These are phyloP conservation scores for Croton laevigatus DNA, from an alignment of 441 rosid genomes.

Conservation along the genomic window DNA sequence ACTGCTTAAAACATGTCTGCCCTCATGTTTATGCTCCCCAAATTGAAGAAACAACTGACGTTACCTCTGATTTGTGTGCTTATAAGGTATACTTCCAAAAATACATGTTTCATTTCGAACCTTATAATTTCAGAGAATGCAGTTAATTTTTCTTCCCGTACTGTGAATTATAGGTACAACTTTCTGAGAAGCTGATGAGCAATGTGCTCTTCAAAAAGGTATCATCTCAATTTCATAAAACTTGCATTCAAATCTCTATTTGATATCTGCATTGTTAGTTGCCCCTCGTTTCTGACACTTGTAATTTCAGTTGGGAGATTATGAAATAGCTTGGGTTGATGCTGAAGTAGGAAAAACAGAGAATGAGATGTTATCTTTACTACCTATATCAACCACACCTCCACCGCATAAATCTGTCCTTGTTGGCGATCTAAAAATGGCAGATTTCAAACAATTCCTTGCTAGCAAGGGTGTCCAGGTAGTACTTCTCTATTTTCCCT, in stretches of 20 bases:
- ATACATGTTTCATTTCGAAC: constrained; percentile 7
- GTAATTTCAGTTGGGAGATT: constrained; percentile 73
- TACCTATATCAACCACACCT: constrained; percentile 57
- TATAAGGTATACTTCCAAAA: constrained; percentile 53
- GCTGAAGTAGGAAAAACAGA: constrained; percentile 87
- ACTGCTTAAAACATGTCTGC: constrained; percentile 77
- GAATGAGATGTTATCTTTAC: constrained; percentile 56
- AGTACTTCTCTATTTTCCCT: constrained; percentile 20
- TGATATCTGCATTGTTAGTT: neutral
- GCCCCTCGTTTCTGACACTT: constrained; percentile 10
- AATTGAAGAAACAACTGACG: constrained; percentile 86
- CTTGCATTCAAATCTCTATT: neutral
- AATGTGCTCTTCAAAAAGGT: constrained; percentile 95
- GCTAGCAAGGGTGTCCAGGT: constrained; percentile 92
- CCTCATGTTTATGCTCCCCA: constrained; percentile 93
- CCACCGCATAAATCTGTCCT: constrained; percentile 83
- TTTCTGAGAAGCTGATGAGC: constrained; percentile 95
- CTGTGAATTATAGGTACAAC: constrained; percentile 66
- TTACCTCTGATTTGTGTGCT: constrained; percentile 96
- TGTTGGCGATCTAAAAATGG: constrained; percentile 91
- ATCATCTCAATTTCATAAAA: constrained; percentile 5
- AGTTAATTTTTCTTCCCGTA: constrained; percentile 21
- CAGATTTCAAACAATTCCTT: constrained; percentile 90
- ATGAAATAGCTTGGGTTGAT: constrained; percentile 95
- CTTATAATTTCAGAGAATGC: constrained; percentile 8